phyloP scores from a whole-genome alignment of 2,329 filamentous ascomycete genomes.

The Penicillium vulpinum region DNA sequence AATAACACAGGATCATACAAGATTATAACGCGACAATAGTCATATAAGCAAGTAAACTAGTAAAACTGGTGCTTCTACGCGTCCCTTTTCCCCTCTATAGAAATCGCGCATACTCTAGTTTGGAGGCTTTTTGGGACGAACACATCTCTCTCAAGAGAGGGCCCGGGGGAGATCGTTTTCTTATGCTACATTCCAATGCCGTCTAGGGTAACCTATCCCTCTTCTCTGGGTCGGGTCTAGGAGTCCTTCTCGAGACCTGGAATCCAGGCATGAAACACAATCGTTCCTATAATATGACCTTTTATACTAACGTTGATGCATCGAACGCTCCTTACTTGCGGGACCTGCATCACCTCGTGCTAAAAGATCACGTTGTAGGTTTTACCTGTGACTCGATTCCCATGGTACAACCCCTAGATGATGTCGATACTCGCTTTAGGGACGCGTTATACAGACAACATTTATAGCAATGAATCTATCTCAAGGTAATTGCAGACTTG shows the following conservation, averaged over 20 bases:
- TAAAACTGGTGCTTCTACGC: background rate
- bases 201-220: background rate
- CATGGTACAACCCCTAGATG: background rate
- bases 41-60: background rate
- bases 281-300: background rate
- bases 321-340: background rate
- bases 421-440: background rate
- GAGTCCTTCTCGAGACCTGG: background rate
- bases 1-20: background rate
- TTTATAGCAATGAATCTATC: too few relatives aligned
- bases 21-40: background rate
- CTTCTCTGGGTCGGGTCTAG: background rate
- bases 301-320: background rate
- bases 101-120: conserved; percentile 10
- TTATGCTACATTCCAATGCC: conserved; percentile 6
- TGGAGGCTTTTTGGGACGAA: background rate
- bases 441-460: background rate
- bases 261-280: background rate
- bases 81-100: conserved; percentile 2
- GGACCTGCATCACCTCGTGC: conserved; percentile 9
- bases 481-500: too few relatives aligned
- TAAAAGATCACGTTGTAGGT: background rate
- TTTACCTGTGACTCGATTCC: background rate
- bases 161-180: background rate
- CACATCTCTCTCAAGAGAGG: background rate